Conservation (phyloP, 306 rosid species). For the Ammopiptanthus mongolicus region DNA sequence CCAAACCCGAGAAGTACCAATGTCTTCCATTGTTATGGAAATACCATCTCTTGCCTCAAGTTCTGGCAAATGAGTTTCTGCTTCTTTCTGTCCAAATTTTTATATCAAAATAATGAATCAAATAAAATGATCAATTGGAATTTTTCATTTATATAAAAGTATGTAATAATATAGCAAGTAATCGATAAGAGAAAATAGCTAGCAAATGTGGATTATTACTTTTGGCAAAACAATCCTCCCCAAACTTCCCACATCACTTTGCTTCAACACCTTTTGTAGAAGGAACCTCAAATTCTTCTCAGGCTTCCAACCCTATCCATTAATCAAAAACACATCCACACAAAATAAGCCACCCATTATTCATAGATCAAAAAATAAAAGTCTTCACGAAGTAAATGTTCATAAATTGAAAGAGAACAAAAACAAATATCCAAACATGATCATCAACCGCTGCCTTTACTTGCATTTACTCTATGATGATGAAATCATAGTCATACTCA, state of each 20-base stretch:
- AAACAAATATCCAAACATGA: background rate
- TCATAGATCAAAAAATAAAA: background rate
- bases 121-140: background rate
- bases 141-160: background rate
- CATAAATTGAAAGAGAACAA: background rate
- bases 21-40: slow-evolving; percentile 89
- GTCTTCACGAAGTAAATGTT: background rate
- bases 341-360: background rate
- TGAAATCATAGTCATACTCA: background rate
- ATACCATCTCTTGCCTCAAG: slow-evolving; percentile 94
- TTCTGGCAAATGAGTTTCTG: slow-evolving; percentile 93
- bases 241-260: slow-evolving; percentile 92
- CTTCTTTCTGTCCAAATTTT: slow-evolving; percentile 65
- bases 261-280: slow-evolving; percentile 92
- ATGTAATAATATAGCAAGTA: background rate
- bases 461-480: background rate
- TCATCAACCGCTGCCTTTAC: background rate
- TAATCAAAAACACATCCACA: background rate
- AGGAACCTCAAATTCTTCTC: slow-evolving; percentile 93
- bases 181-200: background rate
- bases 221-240: slow-evolving; percentile 95
- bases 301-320: slow-evolving; percentile 77
- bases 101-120: background rate
- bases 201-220: slow-evolving; percentile 28
- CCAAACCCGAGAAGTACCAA: slow-evolving; percentile 91